A percentile compares a stretch with the other conserved stretches of the same genome.
These are phyloP conservation scores for Cercospora nicotianae DNA, from an alignment of 2,329 filamentous ascomycete genomes.

Conservation along the genomic window DNA sequence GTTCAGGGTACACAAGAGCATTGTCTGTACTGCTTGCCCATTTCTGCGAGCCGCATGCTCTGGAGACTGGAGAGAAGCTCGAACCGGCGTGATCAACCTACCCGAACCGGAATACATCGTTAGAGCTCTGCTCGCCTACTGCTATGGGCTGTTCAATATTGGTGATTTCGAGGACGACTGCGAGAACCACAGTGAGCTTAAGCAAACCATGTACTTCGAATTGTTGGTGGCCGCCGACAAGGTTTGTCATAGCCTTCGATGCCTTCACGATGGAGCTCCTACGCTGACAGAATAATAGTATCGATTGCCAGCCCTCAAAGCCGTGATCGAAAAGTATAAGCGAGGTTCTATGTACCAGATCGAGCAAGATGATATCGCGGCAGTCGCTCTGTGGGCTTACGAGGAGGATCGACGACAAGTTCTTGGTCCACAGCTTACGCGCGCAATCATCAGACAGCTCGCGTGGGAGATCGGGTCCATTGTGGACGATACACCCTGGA, in stretches of 20 bases:
- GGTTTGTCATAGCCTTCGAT: too few relatives aligned
- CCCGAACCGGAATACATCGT: not conserved
- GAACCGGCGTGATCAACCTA: not conserved
- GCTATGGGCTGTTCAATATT: not conserved
- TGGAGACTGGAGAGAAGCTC: not conserved
- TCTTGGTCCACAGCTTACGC: too few relatives aligned
- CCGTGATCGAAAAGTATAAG: too few relatives aligned
- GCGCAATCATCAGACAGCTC: too few relatives aligned
- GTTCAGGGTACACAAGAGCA: slow-evolving; percentile 10
- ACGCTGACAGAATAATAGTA: not conserved
- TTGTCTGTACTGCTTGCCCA: slow-evolving; percentile 4
- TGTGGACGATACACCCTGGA: too few relatives aligned
- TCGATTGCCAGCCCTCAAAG: not conserved
- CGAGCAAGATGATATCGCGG: too few relatives aligned
- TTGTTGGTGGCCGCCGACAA: not conserved
- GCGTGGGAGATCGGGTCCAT: too few relatives aligned
- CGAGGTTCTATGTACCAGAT: too few relatives aligned
- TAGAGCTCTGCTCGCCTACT: not conserved
- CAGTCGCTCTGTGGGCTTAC: too few relatives aligned
- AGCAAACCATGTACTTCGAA: not conserved
- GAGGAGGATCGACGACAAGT: too few relatives aligned
- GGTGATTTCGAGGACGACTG: not conserved
- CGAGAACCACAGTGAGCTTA: too few relatives aligned
- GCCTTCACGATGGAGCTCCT: not conserved
- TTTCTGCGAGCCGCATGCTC: slow-evolving; percentile 6